phyloP scores from a whole-genome alignment of 805 yeast species.

The Ascoidea asiatica region DNA sequence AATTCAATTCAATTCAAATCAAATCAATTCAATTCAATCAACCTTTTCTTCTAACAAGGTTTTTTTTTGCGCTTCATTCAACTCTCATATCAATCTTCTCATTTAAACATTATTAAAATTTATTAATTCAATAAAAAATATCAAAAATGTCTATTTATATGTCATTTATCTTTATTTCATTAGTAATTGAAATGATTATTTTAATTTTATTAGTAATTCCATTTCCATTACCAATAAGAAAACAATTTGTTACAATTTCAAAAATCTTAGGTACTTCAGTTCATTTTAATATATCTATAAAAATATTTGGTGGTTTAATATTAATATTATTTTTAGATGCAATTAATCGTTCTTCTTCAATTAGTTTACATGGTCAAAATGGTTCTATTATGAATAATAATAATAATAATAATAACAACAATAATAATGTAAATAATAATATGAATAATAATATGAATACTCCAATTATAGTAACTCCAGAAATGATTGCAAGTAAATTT shows the following conservation, averaged over 20 bases:
- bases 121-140: too few species aligned
- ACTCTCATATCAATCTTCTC: too few species aligned
- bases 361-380: conserved; percentile 13
- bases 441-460: conserved; percentile 7
- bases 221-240: conserved; percentile 34
- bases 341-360: conserved; percentile 25
- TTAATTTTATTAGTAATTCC: conserved; percentile 39
- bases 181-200: conserved; percentile 37
- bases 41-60: too few species aligned
- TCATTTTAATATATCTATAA: conserved; percentile 31
- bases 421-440: conserved; percentile 8
- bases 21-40: too few species aligned
- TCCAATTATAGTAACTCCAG: conserved; percentile 24
- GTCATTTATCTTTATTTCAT: conserved; percentile 25
- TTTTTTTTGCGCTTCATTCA: too few species aligned
- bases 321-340: conserved; percentile 42
- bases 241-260: conserved; percentile 24
- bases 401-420: conserved; percentile 7
- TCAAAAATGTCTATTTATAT: conserved; percentile 9
- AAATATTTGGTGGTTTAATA: conserved; percentile 28
- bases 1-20: too few species aligned
- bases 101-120: too few species aligned
- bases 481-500: conserved; percentile 44
- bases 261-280: conserved; percentile 20
- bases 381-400: conserved; percentile 13